These are phyloP conservation scores for Rhodotorula glutinis DNA, from an alignment of 1,284 basidiomycete species.

Conservation along the genomic window DNA sequence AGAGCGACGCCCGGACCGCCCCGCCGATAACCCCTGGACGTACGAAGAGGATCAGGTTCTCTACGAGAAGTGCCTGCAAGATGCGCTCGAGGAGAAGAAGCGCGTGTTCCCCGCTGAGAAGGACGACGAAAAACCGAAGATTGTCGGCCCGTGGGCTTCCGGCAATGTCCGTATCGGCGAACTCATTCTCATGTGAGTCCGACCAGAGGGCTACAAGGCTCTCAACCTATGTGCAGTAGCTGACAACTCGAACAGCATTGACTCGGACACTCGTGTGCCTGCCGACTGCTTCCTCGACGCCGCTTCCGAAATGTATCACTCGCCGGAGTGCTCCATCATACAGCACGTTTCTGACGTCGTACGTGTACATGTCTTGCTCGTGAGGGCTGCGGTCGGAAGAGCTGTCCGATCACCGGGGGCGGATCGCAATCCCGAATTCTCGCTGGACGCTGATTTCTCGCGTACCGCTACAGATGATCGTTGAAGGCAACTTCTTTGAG, in stretches of 20 bases:
- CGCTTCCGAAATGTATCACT: conserved; percentile 70
- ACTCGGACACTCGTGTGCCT: conserved; percentile 80
- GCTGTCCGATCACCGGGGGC: too few relatives aligned
- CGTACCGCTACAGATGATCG: conserved; percentile 11
- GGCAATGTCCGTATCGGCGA: conserved; percentile 47
- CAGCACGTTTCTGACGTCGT: conserved; percentile 67
- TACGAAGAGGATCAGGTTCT: conserved; percentile 44
- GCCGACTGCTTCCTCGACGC: conserved; percentile 82
- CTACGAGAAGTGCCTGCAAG: conserved; percentile 45
- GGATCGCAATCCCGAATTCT: not conserved
- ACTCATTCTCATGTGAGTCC: conserved; percentile 25
- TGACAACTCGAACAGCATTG: conserved; percentile 4
- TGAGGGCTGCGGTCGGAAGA: too few relatives aligned
- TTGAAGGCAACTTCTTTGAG: conserved; percentile 65
- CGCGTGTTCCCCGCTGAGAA: conserved; percentile 9
- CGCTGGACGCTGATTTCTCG: not conserved
- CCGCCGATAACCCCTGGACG: conserved; percentile 40
- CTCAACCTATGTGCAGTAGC: not conserved
- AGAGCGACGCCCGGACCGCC: conserved; percentile 48
- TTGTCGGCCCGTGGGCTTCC: conserved; percentile 50
- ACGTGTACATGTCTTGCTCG: not conserved
- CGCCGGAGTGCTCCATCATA: conserved; percentile 75
- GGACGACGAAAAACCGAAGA: conserved; percentile 55
- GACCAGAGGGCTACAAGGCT: too few relatives aligned
- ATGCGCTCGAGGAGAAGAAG: conserved; percentile 40